Percentiles rank a stretch among this genome's conserved stretches.
phyloP scores from a whole-genome alignment of 2,329 filamentous ascomycete species.

The Pestalotiopsis sp. region DNA sequence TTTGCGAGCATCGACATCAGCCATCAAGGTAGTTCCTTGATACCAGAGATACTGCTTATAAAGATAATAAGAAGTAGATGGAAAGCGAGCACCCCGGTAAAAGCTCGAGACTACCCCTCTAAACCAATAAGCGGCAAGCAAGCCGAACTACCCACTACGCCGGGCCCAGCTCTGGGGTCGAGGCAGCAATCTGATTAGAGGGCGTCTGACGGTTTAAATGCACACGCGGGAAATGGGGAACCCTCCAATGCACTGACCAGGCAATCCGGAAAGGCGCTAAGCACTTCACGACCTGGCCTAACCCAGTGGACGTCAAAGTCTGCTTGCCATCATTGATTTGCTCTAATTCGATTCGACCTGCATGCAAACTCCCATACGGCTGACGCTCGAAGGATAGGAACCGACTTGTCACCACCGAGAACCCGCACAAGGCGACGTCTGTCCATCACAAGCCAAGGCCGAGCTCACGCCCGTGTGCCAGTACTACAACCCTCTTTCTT shows the following conservation, averaged over 20 bases:
- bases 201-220: background rate
- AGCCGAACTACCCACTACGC: background rate
- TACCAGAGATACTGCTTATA: background rate
- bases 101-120: background rate
- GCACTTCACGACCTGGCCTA: conserved; percentile 9
- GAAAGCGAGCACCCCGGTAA: background rate
- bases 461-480: background rate
- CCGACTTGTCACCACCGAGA: background rate
- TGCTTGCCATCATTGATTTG: conserved; percentile 11
- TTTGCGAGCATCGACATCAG: too few species aligned
- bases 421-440: background rate
- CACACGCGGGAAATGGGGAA: background rate
- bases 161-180: background rate
- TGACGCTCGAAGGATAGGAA: background rate
- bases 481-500: background rate
- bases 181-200: background rate
- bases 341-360: background rate
- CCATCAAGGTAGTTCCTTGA: background rate
- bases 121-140: background rate
- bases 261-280: conserved; percentile 7
- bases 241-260: conserved; percentile 1
- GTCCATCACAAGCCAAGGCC: background rate
- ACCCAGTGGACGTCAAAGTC: conserved; percentile 13
- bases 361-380: background rate
- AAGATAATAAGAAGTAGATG: background rate